A percentile compares a stretch with the other conserved stretches of the same genome.
Conservation (phyloP, 805 yeast species). For the Saturnispora halmiae region DNA sequence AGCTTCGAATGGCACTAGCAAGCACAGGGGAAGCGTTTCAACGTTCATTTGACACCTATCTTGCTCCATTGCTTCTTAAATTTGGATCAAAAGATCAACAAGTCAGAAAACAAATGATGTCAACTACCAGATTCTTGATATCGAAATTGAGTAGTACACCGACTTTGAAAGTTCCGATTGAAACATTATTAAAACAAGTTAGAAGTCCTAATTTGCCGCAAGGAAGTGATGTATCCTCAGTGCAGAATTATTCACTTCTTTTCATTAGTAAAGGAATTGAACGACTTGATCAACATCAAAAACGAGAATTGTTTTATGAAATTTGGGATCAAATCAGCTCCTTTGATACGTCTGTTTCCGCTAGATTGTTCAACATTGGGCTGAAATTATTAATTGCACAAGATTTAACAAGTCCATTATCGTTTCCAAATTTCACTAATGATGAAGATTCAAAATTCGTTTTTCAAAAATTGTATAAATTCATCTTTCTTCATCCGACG, state of each 20-base stretch:
- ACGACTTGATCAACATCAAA: slow-evolving; percentile 34
- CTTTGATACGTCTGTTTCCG: slow-evolving; percentile 26
- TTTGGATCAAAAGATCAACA: slow-evolving; percentile 58
- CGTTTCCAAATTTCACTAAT: not conserved
- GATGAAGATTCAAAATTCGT: slow-evolving; percentile 38
- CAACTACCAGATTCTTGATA: slow-evolving; percentile 56
- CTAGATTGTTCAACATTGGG: slow-evolving; percentile 55
- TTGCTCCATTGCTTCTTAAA: slow-evolving; percentile 73
- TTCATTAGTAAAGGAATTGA: slow-evolving; percentile 63
- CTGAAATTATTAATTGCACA: slow-evolving; percentile 33
- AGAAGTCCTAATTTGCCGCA: slow-evolving; percentile 40
- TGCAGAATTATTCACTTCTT: slow-evolving; percentile 52
- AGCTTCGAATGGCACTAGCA: slow-evolving; percentile 71
- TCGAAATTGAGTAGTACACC: slow-evolving; percentile 54
- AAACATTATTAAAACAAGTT: slow-evolving; percentile 55
- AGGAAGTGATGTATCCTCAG: slow-evolving; percentile 38
- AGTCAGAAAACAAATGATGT: slow-evolving; percentile 56
- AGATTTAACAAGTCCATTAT: not conserved
- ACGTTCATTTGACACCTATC: slow-evolving; percentile 46
- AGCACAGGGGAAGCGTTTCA: slow-evolving; percentile 57
- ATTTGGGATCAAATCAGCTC: slow-evolving; percentile 39
- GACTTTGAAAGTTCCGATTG: slow-evolving; percentile 52
- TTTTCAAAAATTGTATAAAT: slow-evolving; percentile 39
- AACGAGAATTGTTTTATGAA: slow-evolving; percentile 36
- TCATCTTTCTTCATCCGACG: slow-evolving; percentile 48